Evolutionary conservation across 768 basidiomycete species (phyloP).

Genomic region (Lactifluus subvellereus): DNA sequence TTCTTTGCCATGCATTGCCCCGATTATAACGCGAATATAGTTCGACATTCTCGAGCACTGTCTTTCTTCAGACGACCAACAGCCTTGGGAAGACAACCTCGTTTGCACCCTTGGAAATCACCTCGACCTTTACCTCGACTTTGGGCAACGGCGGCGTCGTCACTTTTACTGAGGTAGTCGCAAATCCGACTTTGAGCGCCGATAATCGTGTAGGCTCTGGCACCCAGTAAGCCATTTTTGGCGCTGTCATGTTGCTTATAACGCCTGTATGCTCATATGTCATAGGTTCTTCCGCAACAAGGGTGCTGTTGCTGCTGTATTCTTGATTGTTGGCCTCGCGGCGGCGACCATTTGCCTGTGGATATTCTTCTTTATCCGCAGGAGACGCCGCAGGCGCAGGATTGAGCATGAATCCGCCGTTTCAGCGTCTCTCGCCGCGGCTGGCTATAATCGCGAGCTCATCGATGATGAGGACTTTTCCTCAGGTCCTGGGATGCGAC

Average conservation of each 20-base stretch:
- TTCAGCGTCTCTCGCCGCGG: slow-evolving; percentile 67
- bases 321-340: slow-evolving; percentile 83
- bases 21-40: slow-evolving; percentile 31
- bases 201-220: slow-evolving; percentile 37
- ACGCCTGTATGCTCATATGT: background rate
- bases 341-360: slow-evolving; percentile 61
- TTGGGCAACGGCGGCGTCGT: slow-evolving; percentile 44
- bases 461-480: slow-evolving; percentile 44
- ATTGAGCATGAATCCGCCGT: slow-evolving; percentile 67
- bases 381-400: slow-evolving; percentile 52
- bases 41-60: slow-evolving; percentile 46
- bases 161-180: slow-evolving; percentile 56
- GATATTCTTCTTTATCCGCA: slow-evolving; percentile 64
- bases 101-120: slow-evolving; percentile 52
- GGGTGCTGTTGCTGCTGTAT: slow-evolving; percentile 89
- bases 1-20: slow-evolving; percentile 8
- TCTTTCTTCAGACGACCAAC: slow-evolving; percentile 59
- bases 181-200: slow-evolving; percentile 67
- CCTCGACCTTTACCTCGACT: slow-evolving; percentile 51
- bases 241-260: background rate
- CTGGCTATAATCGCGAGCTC: slow-evolving; percentile 61
- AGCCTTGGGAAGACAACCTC: slow-evolving; percentile 42
- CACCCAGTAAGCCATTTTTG: slow-evolving; percentile 40
- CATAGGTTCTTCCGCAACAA: slow-evolving; percentile 80
- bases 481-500: slow-evolving; percentile 23